These are phyloP conservation scores for Lavandula angustifolia DNA, from an alignment of 257 asterid species.

Conservation along the genomic window DNA sequence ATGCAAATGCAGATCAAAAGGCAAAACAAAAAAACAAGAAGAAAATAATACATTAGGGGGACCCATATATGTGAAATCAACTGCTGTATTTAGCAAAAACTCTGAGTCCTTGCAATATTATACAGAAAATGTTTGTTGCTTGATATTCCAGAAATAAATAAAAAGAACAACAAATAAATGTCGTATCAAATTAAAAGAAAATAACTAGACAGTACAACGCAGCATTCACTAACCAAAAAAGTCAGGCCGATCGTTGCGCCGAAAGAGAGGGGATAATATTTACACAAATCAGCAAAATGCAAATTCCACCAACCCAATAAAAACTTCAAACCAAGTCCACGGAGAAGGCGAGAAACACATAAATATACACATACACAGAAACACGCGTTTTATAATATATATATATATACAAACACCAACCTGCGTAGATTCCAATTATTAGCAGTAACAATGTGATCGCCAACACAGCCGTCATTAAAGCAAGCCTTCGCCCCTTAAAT, in stretches of 20 bases:
- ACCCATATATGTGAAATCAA: conserved; percentile 11
- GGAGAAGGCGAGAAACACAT: background rate
- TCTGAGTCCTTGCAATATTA: background rate
- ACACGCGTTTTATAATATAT: background rate
- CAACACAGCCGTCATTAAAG: conserved; percentile 28
- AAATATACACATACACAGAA: background rate
- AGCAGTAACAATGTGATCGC: conserved; percentile 29
- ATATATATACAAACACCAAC: conserved; percentile 26
- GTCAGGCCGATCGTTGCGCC: background rate
- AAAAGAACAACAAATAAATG: background rate
- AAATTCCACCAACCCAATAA: conserved; percentile 25
- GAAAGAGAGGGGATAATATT: conserved; percentile 19
- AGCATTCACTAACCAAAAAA: background rate
- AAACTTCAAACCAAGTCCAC: background rate
- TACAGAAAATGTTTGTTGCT: background rate
- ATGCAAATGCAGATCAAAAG: background rate
- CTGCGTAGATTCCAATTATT: conserved; percentile 38
- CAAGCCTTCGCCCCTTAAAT: conserved; percentile 28
- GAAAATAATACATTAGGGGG: background rate
- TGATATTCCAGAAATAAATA: background rate
- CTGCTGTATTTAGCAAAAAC: conserved; percentile 9
- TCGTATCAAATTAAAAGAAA: background rate
- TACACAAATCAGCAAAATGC: conserved; percentile 4
- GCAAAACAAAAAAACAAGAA: background rate
- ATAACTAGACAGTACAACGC: background rate